Evolutionary conservation across 208 protist genomes (phyloP).

Genomic region (Trichomonas gallinae): DNA sequence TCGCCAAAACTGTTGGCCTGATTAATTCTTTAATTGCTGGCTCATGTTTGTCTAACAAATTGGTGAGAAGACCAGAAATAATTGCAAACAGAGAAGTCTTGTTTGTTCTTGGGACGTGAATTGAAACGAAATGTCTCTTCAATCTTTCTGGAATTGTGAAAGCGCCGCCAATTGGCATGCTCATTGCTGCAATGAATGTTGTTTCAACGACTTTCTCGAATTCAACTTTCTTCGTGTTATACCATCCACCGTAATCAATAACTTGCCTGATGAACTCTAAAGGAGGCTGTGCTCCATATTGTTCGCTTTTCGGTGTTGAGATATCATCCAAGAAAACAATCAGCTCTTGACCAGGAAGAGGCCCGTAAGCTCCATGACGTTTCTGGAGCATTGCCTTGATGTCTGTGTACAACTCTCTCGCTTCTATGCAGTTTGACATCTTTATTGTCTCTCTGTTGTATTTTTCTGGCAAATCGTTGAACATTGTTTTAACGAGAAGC

Average conservation of each 20-base stretch:
- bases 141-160: slow-evolving; percentile 82
- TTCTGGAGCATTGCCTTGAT: background rate
- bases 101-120: background rate
- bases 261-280: slow-evolving; percentile 89
- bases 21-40: slow-evolving; percentile 51
- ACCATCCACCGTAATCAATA: slow-evolving; percentile 82
- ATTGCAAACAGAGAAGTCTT: slow-evolving; percentile 39
- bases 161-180: slow-evolving; percentile 70
- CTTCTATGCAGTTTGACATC: background rate
- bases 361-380: background rate
- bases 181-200: slow-evolving; percentile 83
- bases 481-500: background rate
- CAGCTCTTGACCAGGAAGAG: slow-evolving; percentile 52
- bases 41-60: slow-evolving; percentile 37
- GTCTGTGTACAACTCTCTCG: background rate
- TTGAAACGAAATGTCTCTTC: slow-evolving; percentile 87
- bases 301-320: slow-evolving; percentile 84
- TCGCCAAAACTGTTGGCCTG: background rate
- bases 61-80: slow-evolving; percentile 43
- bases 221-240: slow-evolving; percentile 76
- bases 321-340: slow-evolving; percentile 90
- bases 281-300: slow-evolving; percentile 82
- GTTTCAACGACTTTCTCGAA: slow-evolving; percentile 74
- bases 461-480: background rate
- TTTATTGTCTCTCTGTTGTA: background rate